phyloP scores from a whole-genome alignment of 805 yeast genomes.

The Candida suzukii region DNA sequence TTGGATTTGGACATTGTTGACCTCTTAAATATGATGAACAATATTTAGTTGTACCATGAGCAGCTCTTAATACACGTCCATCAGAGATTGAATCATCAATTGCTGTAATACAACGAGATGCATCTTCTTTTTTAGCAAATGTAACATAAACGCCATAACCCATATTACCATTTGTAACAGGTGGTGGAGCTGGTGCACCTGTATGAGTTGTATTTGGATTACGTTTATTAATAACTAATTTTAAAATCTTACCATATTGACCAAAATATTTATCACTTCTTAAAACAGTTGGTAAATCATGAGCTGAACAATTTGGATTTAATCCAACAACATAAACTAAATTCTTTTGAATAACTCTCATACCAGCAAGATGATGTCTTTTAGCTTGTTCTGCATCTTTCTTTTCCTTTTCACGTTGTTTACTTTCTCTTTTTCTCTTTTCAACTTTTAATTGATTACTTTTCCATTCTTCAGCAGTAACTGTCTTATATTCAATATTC shows the following conservation, averaged over 20 bases:
- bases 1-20: slow-evolving; percentile 95
- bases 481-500: slow-evolving; percentile 75
- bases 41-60: slow-evolving; percentile 97
- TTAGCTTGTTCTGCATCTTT: slow-evolving; percentile 81
- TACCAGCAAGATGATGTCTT: slow-evolving; percentile 89
- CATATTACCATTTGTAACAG: slow-evolving; percentile 42
- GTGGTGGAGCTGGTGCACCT: slow-evolving; percentile 17
- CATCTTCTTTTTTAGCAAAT: slow-evolving; percentile 89
- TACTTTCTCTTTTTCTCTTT: slow-evolving; percentile 73
- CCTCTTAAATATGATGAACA: slow-evolving; percentile 95
- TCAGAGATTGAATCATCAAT: slow-evolving; percentile 91
- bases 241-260: slow-evolving; percentile 94
- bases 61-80: slow-evolving; percentile 85
- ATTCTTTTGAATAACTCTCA: slow-evolving; percentile 97
- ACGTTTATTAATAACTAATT: slow-evolving; percentile 85
- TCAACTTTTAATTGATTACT: slow-evolving; percentile 74
- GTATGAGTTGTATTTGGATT: slow-evolving; percentile 36
- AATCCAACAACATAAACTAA: slow-evolving; percentile 93
- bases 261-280: slow-evolving; percentile 94
- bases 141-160: slow-evolving; percentile 96
- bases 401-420: slow-evolving; percentile 84
- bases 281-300: slow-evolving; percentile 73
- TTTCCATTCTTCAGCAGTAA: slow-evolving; percentile 83
- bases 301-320: slow-evolving; percentile 81
- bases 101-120: slow-evolving; percentile 85